phyloP scores from a whole-genome alignment of 225 moss, liverwort and hornwort species.

The Thuidium tamariscinum region DNA sequence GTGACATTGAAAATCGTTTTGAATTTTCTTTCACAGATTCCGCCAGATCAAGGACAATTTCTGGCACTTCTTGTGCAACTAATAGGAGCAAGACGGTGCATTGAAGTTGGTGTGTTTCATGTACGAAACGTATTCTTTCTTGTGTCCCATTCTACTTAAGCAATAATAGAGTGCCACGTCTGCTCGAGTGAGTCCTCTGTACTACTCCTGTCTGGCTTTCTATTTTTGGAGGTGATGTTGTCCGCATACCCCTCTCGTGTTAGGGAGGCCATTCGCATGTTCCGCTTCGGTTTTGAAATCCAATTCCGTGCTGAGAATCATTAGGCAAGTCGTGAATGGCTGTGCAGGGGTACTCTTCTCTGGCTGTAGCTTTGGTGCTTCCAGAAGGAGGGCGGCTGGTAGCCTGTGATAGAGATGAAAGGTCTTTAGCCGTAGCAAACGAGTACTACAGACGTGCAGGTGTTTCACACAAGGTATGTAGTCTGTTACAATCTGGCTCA shows the following conservation, averaged over 20 bases:
- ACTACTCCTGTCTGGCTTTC: neutral
- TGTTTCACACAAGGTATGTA: slow-evolving; percentile 65
- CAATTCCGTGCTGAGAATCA: neutral
- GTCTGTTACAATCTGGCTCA: neutral
- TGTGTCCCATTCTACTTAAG: neutral
- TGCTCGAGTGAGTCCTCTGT: neutral
- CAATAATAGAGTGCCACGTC: neutral
- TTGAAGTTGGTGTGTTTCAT: slow-evolving; percentile 93
- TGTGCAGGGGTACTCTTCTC: slow-evolving; percentile 85
- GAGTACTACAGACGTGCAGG: slow-evolving; percentile 77
- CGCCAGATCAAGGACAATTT: slow-evolving; percentile 87
- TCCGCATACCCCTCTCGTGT: neutral
- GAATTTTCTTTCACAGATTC: slow-evolving; percentile 34
- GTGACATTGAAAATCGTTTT: neutral
- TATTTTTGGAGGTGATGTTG: neutral
- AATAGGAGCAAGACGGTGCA: slow-evolving; percentile 81
- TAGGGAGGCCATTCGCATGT: neutral
- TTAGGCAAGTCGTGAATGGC: neutral
- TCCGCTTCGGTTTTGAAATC: neutral
- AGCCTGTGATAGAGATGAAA: slow-evolving; percentile 82
- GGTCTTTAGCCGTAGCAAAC: slow-evolving; percentile 49
- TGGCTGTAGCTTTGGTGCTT: slow-evolving; percentile 91
- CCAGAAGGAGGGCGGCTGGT: slow-evolving; percentile 84
- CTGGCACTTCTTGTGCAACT: slow-evolving; percentile 82
- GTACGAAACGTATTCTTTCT: slow-evolving; percentile 22